These are phyloP conservation scores for Acanthamoeba sp. DNA, from an alignment of 208 protist species.

Conservation along the genomic window DNA sequence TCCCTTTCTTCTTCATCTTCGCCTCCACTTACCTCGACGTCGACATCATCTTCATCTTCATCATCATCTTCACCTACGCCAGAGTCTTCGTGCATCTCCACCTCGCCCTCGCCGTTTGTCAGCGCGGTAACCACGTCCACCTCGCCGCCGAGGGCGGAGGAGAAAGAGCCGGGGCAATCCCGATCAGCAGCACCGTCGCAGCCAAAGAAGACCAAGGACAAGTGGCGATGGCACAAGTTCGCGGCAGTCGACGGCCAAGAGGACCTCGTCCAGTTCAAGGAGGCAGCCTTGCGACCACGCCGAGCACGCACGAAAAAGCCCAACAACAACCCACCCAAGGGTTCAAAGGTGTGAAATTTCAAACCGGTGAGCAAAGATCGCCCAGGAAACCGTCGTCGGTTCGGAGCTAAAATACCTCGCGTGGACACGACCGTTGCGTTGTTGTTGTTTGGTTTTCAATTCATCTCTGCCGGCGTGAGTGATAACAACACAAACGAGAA, in stretches of 20 bases:
- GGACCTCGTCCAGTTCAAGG: neutral
- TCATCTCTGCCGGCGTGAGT: neutral
- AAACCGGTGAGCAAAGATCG: neutral
- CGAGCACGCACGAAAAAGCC: neutral
- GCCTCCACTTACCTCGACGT: too few species aligned
- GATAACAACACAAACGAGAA: too few species aligned
- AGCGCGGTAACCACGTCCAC: neutral
- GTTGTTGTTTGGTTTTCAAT: neutral
- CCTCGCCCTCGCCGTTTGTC: too few species aligned
- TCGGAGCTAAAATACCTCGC: neutral
- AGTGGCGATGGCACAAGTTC: slow-evolving; percentile 29
- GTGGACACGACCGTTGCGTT: neutral
- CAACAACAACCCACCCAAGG: neutral
- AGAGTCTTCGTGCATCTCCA: too few species aligned
- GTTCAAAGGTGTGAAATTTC: neutral
- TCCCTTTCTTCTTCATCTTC: too few species aligned
- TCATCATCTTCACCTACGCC: too few species aligned
- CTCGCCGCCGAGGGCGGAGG: too few species aligned
- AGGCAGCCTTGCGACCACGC: neutral
- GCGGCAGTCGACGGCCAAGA: neutral
- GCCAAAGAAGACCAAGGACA: neutral
- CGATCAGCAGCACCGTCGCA: neutral
- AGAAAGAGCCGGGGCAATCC: neutral
- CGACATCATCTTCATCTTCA: too few species aligned
- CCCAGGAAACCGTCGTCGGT: neutral